Base-by-base conservation (phyloP, 306 rosid species). In the Corylus heterophylla region DNA sequence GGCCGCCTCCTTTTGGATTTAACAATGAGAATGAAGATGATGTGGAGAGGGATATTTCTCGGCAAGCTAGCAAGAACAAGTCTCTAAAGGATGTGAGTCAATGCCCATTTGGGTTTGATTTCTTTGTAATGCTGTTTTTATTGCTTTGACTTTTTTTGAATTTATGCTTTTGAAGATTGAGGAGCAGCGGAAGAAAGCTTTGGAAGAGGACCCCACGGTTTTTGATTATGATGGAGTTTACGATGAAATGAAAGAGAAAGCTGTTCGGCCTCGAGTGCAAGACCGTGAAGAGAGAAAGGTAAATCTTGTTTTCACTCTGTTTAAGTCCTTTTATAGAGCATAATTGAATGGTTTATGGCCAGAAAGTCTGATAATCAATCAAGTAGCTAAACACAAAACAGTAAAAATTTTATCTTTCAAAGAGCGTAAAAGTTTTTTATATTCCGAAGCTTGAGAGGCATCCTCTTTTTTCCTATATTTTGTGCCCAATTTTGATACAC, bases 141-240 rank as follows among this genome's bases (percentile, higher is more conserved):
- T 42, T 10, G 73, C 56, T 69, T 79, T 68, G 68, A 20, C 76
- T 42, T 13, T 6, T 6, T 86, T 48, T 76, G 42, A 44, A 44
- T 31, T 78, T 55, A 7, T 59, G 31, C 45, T 48, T 68, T 56
- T 70, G 44, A 79, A 90, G 94, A 93, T 87, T 52, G 99, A 95
- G 88, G 93, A 90, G 80, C 97, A 87, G 86, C 91, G 89, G 71
- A 90, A 84, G 86, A 92, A 91, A 84, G 96, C 98, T 13, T 83
- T 95, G 78, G 88, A 89, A 83, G 97, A 92, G 85, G 99, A 95
- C 71, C 98, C 97, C 0, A 83, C 92, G 0, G 74, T 90, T 47
- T 92, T 95, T 68, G 90, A 91, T 82, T 95, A 95, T 75, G 99
- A 95, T 64, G 92, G 91, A 78, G 93, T 95, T 72, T 93, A 93